These are phyloP conservation scores for Sporisorium exsertum DNA, from an alignment of 1,284 basidiomycete genomes.

Conservation along the genomic window DNA sequence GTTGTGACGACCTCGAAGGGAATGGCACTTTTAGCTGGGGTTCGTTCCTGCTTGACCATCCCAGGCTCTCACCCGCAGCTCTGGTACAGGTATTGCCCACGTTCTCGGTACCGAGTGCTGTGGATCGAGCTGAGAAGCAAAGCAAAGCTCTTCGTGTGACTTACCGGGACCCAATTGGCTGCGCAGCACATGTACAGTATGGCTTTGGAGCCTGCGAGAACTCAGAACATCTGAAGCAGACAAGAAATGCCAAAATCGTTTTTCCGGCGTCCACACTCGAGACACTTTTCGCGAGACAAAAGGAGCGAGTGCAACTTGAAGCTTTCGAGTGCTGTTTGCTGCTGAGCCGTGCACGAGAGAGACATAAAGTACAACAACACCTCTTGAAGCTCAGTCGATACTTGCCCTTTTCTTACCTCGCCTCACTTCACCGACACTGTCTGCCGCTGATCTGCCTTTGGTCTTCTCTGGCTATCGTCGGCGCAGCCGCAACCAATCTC, in stretches of 20 bases:
- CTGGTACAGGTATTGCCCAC: not conserved
- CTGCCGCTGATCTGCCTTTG: not conserved
- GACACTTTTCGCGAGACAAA: not conserved
- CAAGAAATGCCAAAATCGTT: not conserved
- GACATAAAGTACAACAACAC: not conserved
- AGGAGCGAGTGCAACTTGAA: not conserved
- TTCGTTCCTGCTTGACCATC: not conserved
- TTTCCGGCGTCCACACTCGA: not conserved
- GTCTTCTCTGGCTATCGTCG: not conserved
- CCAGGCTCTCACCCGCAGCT: not conserved
- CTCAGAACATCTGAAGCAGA: not conserved
- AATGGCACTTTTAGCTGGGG: not conserved
- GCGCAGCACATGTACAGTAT: not conserved
- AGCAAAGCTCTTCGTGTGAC: not conserved
- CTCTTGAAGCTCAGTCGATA: not conserved
- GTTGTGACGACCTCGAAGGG: not conserved
- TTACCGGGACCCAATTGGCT: not conserved
- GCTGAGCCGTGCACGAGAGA: constrained; percentile 16
- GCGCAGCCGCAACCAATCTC: not conserved
- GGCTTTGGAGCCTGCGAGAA: not conserved
- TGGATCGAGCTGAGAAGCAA: not conserved
- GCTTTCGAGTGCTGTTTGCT: not conserved
- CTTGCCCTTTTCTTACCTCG: not conserved
- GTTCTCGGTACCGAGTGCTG: not conserved
- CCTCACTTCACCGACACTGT: not conserved